These are phyloP conservation scores for Tribonema minus DNA, from an alignment of 108 stramenopile genomes.

Conservation along the genomic window DNA sequence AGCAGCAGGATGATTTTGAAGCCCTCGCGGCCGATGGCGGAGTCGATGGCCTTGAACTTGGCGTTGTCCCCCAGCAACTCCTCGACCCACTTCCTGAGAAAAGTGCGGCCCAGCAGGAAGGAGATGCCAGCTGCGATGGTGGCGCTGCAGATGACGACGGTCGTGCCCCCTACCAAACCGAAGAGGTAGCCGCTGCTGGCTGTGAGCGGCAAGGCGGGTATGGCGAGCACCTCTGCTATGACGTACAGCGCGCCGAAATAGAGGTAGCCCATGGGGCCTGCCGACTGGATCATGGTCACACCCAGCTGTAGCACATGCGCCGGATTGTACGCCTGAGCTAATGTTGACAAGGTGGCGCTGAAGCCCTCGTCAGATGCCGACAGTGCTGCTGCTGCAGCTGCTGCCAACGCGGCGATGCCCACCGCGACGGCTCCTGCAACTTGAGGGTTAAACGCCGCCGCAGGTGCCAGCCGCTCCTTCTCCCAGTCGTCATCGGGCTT, in stretches of 20 bases:
- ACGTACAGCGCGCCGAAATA: conserved; percentile 37
- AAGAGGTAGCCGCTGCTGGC: conserved; percentile 79
- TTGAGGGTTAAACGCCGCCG: background rate
- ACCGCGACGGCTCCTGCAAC: background rate
- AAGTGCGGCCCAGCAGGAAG: conserved; percentile 72
- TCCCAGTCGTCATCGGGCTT: too few species aligned
- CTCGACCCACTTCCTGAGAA: conserved; percentile 36
- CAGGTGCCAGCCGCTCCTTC: too few species aligned
- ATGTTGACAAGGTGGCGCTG: background rate
- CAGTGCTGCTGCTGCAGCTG: background rate
- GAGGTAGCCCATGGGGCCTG: conserved; percentile 23
- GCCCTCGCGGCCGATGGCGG: conserved; percentile 72
- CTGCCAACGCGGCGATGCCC: background rate
- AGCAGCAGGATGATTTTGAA: conserved; percentile 81
- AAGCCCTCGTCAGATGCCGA: background rate
- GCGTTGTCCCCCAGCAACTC: conserved; percentile 43
- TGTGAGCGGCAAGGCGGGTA: conserved; percentile 74
- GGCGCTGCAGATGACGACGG: conserved; percentile 66
- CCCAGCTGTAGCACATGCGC: background rate
- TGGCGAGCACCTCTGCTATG: conserved; percentile 7
- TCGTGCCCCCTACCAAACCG: conserved; percentile 68
- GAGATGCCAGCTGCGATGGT: conserved; percentile 65
- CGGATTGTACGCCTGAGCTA: background rate
- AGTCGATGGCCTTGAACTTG: conserved; percentile 69
- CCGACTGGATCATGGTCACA: conserved; percentile 2